Evolutionary conservation across 495 filamentous ascomycete species (phyloP).

Genomic region (Aspergillus bertholletiae): DNA sequence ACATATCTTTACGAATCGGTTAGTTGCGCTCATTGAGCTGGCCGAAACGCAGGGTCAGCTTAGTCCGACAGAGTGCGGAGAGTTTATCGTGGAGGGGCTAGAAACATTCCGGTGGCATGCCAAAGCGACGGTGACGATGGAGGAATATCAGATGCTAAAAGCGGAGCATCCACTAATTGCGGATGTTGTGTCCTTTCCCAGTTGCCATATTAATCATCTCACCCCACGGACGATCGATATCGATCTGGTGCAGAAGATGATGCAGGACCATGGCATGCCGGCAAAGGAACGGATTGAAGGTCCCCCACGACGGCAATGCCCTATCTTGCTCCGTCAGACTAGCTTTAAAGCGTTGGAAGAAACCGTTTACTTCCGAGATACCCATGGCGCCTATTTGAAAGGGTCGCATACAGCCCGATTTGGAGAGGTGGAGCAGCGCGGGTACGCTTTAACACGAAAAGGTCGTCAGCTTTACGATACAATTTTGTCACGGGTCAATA

Average conservation of each 20-base stretch:
- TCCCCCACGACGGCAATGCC: slow-evolving; percentile 30
- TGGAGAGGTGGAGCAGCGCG: slow-evolving; percentile 43
- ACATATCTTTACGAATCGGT: slow-evolving; percentile 31
- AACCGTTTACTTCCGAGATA: slow-evolving; percentile 27
- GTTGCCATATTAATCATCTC: slow-evolving; percentile 43
- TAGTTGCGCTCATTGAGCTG: slow-evolving; percentile 22
- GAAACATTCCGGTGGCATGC: slow-evolving; percentile 41
- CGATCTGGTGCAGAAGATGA: slow-evolving; percentile 30
- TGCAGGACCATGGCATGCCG: slow-evolving; percentile 29
- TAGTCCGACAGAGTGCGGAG: slow-evolving; percentile 15
- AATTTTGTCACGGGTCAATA: slow-evolving; percentile 27
- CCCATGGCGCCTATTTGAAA: slow-evolving; percentile 12
- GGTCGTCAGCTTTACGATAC: slow-evolving; percentile 38
- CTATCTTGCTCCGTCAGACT: slow-evolving; percentile 39
- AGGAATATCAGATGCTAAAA: slow-evolving; percentile 34
- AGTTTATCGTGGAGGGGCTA: slow-evolving; percentile 32
- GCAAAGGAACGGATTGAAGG: slow-evolving; percentile 42
- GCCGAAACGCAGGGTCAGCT: slow-evolving; percentile 21
- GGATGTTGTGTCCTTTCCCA: slow-evolving; percentile 39
- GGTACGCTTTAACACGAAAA: slow-evolving; percentile 34
- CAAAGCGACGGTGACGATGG: slow-evolving; percentile 29
- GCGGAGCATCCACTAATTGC: slow-evolving; percentile 39
- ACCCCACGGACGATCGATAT: slow-evolving; percentile 45
- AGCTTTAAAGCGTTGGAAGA: slow-evolving; percentile 43
- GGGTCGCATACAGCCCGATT: slow-evolving; percentile 42